These are phyloP conservation scores for Thelonectria rubi DNA, from an alignment of 2,329 filamentous ascomycete genomes.

Conservation along the genomic window DNA sequence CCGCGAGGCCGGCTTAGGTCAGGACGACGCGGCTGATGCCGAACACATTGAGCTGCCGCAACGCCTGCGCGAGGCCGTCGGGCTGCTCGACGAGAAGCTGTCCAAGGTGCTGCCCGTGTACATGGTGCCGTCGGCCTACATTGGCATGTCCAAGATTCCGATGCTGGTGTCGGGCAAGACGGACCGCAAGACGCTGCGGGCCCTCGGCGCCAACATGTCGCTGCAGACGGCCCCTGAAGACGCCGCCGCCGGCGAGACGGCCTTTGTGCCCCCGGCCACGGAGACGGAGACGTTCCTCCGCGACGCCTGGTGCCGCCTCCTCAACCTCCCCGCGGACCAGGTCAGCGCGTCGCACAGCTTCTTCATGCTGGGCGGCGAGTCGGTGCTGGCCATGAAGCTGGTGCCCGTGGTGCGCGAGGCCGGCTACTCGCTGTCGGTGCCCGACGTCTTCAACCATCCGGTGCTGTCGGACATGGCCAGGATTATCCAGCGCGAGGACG, in stretches of 20 bases:
- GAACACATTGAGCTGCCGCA: constrained; percentile 33
- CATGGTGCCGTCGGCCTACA: constrained; percentile 38
- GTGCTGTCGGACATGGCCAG: constrained; percentile 56
- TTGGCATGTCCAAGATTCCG: constrained; percentile 36
- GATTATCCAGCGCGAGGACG: constrained; percentile 37
- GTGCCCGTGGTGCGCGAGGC: constrained; percentile 52
- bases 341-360: constrained; percentile 54
- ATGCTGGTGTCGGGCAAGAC: constrained; percentile 41
- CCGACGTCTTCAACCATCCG: constrained; percentile 55
- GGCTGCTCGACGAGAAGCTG: constrained; percentile 32
- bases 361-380: constrained; percentile 60
- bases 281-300: constrained; percentile 43
- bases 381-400: constrained; percentile 59
- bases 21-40: constrained; percentile 20
- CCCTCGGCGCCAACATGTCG: constrained; percentile 33
- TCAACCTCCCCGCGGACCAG: constrained; percentile 45
- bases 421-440: constrained; percentile 54
- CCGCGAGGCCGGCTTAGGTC: constrained; percentile 26
- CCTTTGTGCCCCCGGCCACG: constrained; percentile 29
- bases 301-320: constrained; percentile 48
- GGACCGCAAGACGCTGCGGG: constrained; percentile 36
- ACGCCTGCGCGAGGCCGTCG: constrained; percentile 32
- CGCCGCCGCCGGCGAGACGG: constrained; percentile 7
- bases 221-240: constrained; percentile 28
- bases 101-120: constrained; percentile 36